Base-by-base conservation (phyloP, 2,329 filamentous ascomycete species). In the Neocucurbitaria cava region DNA sequence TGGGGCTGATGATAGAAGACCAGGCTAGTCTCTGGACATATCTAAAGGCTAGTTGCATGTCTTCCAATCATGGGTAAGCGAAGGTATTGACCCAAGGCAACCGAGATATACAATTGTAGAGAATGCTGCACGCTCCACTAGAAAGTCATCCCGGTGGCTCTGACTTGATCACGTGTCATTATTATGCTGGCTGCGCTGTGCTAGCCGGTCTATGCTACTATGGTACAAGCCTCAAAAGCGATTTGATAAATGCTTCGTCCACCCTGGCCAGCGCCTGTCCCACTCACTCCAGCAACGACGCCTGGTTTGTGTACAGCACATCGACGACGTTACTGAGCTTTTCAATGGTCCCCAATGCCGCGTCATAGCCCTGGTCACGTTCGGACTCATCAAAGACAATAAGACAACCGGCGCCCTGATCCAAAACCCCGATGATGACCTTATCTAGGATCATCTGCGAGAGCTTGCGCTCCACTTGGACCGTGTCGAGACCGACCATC, bases 401-500 rank as follows among this genome's bases (percentile, higher is more conserved):
- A 75, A 99, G 84, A 77, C 96, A 98, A 35, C 94, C 94, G n/a
- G 92, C 91, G 45, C 95, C 95, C 79, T 99, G 95, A 76, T 99
- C 95, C 66, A 99, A 81, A 51, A 99, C 95, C 55, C 96, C 95
- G 66, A 97, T 92, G 73, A 99, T 98, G 70, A 98, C 92, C 83
- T 97, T 97, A 82, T 99, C 95, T 55, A 99, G 85, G 72, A 99
- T 99, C 96, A 99, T 99, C 84, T 99, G 96, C 41, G 91, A 96
- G 61, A 99, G 84, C 84, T 99, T 99, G 69, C 93, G 88, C 86
- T 99, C 96, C 56, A 99, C 95, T 81, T 98, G 94, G 77, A 92
- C 89, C 23, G 91, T 96, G 76, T 98, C 95, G 59, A 99, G 84
- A 35, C 94, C 93, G 47, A 99, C 95, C 89, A 98, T 96, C 82